phyloP scores from a whole-genome alignment of 768 basidiomycete genomes.

The Boletus vinaceobasis region DNA sequence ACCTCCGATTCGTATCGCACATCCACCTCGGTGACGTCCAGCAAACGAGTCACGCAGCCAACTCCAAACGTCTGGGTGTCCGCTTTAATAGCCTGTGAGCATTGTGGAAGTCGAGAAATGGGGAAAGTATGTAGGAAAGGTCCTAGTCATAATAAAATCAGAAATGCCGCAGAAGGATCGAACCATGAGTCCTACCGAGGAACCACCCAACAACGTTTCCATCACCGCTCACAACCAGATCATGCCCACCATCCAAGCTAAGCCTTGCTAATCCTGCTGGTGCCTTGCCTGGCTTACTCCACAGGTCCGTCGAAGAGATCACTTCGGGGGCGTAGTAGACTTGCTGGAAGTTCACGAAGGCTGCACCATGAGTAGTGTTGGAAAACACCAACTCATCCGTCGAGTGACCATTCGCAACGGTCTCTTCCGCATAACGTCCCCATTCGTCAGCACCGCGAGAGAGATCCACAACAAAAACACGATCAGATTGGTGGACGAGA shows the following conservation, averaged over 20 bases:
- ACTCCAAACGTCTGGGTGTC: conserved; percentile 60
- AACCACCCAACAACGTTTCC: conserved; percentile 72
- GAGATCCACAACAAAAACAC: conserved; percentile 52
- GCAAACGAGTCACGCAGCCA: conserved; percentile 51
- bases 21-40: conserved; percentile 57
- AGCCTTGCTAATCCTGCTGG: conserved; percentile 57
- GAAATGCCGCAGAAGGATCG: not conserved
- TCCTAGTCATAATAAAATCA: conserved; percentile 8
- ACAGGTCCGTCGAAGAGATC: conserved; percentile 45
- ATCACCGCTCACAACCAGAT: conserved; percentile 59
- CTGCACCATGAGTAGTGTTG: conserved; percentile 40
- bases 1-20: conserved; percentile 62
- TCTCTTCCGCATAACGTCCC: conserved; percentile 47
- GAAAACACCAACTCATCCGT: conserved; percentile 55
- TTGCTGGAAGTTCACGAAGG: conserved; percentile 69
- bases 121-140: conserved; percentile 50
- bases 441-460: conserved; percentile 40
- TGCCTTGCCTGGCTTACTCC: conserved; percentile 70
- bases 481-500: conserved; percentile 54
- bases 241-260: conserved; percentile 74
- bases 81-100: conserved; percentile 43
- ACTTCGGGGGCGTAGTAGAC: conserved; percentile 55
- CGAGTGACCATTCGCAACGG: conserved; percentile 53
- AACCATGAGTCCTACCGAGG: conserved; percentile 45
- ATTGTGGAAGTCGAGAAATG: conserved; percentile 48